Evolutionary conservation across 345 rosid genomes (phyloP).

Genomic region (Bruguiera parviflora): DNA sequence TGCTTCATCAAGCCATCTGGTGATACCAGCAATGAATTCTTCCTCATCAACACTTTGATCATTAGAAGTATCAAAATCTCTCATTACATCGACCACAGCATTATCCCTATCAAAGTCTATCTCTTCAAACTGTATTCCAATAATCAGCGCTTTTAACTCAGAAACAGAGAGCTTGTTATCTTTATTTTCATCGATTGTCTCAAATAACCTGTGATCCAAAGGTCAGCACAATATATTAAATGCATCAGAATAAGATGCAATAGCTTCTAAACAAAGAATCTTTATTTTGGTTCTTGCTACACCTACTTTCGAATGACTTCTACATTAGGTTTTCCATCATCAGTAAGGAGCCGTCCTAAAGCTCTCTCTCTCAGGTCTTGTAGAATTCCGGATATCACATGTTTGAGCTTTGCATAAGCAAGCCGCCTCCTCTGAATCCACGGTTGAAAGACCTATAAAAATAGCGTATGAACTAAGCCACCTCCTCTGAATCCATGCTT

Average conservation of each 20-base stretch:
- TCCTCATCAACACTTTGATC: slow-evolving; percentile 27
- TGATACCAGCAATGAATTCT: slow-evolving; percentile 27
- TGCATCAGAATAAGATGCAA: background rate
- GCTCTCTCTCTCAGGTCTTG: slow-evolving; percentile 23
- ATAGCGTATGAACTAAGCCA: background rate
- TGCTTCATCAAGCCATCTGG: slow-evolving; percentile 31
- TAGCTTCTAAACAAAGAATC: background rate
- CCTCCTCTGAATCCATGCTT: too few relatives aligned
- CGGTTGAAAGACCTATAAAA: slow-evolving; percentile 32
- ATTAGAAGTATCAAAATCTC: slow-evolving; percentile 31
- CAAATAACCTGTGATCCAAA: slow-evolving; percentile 29
- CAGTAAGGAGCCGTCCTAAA: slow-evolving; percentile 25
- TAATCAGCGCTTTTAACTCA: slow-evolving; percentile 27
- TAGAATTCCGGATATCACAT: slow-evolving; percentile 24
- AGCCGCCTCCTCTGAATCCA: slow-evolving; percentile 41
- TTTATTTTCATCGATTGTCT: slow-evolving; percentile 26
- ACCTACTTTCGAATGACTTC: slow-evolving; percentile 26
- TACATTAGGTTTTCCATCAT: slow-evolving; percentile 30
- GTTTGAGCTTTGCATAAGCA: slow-evolving; percentile 29
- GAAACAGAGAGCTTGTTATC: slow-evolving; percentile 24
- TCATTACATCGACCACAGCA: slow-evolving; percentile 30
- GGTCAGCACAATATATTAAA: background rate
- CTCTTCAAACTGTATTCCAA: slow-evolving; percentile 30
- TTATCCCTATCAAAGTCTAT: slow-evolving; percentile 12
- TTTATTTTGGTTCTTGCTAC: background rate